These are phyloP conservation scores for Aspergillus vadensis DNA, from an alignment of 2,329 filamentous ascomycete species.

Conservation along the genomic window DNA sequence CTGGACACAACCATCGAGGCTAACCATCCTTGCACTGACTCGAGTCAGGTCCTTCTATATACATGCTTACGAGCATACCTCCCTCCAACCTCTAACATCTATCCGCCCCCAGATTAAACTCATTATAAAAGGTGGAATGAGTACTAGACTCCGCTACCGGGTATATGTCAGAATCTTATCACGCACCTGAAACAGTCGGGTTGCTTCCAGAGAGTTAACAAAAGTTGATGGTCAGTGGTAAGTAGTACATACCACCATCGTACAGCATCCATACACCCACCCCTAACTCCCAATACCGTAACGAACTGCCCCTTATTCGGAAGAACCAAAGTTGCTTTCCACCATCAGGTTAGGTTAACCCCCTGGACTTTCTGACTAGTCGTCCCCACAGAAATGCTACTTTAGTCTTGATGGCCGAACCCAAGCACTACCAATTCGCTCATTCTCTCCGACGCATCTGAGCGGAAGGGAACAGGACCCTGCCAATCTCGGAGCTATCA, in stretches of 20 bases:
- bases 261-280: background rate
- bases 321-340: background rate
- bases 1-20: too few species aligned
- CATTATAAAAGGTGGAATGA: background rate
- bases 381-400: background rate
- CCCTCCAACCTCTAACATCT: background rate
- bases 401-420: background rate
- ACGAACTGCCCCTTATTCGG: background rate
- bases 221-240: too few species aligned
- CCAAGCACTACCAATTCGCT: background rate
- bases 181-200: background rate
- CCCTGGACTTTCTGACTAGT: background rate
- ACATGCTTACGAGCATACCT: background rate
- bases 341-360: too few species aligned
- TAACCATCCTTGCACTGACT: too few species aligned
- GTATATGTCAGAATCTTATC: background rate
- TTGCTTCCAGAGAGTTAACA: background rate
- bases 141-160: background rate
- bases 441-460: background rate
- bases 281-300: background rate
- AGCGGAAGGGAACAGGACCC: background rate
- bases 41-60: background rate
- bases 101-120: background rate
- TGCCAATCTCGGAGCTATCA: constrained; percentile 5
- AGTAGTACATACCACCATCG: background rate